phyloP scores from a whole-genome alignment of 2,329 filamentous ascomycete species.

The Trematosphaeria pertusa region DNA sequence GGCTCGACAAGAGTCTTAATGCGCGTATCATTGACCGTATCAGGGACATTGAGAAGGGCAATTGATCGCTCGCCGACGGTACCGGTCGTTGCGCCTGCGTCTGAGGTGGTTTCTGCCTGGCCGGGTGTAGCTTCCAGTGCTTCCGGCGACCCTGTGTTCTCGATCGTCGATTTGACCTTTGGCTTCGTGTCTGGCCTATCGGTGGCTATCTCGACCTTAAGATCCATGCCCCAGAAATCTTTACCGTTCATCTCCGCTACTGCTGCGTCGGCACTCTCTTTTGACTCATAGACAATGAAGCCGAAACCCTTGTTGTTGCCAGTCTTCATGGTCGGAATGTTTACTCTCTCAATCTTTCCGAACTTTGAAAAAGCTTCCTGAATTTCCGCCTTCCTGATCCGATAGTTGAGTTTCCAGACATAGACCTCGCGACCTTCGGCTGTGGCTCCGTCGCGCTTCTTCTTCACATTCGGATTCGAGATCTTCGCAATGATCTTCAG shows the following conservation, averaged over 20 bases:
- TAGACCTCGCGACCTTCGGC: constrained; percentile 90
- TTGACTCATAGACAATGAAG: constrained; percentile 78
- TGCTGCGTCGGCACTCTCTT: constrained; percentile 69
- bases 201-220: constrained; percentile 64
- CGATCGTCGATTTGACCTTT: constrained; percentile 53
- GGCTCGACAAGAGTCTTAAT: constrained; percentile 75
- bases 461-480: constrained; percentile 81
- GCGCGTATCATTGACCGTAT: constrained; percentile 89
- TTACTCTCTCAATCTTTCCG: constrained; percentile 75
- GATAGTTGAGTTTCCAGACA: constrained; percentile 84
- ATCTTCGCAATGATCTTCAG: constrained; percentile 79
- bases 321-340: constrained; percentile 68
- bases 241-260: constrained; percentile 71
- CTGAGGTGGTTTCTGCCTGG: constrained; percentile 34
- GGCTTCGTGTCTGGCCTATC: constrained; percentile 54
- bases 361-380: constrained; percentile 75
- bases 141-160: constrained; percentile 52
- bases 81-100: constrained; percentile 20
- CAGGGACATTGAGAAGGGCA: constrained; percentile 83
- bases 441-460: constrained; percentile 78
- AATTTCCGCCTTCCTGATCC: constrained; percentile 76
- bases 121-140: constrained; percentile 47
- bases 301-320: constrained; percentile 78
- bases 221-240: constrained; percentile 70
- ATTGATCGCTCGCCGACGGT: constrained; percentile 69